phyloP scores from a whole-genome alignment of 805 yeast genomes.

The Torulaspora indica region DNA sequence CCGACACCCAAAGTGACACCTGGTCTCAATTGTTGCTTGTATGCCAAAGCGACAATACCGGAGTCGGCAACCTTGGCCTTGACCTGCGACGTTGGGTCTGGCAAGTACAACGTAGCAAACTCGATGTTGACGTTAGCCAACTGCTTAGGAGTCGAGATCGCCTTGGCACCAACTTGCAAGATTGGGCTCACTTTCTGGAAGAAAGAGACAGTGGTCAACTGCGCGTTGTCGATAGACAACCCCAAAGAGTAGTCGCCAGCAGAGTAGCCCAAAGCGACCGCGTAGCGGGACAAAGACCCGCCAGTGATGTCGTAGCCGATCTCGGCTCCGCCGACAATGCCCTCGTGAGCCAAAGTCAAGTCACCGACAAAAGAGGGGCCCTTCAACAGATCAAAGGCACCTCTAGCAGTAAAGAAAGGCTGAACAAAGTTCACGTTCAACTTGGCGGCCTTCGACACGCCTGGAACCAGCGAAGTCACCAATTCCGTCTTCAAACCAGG shows the following conservation, averaged over 20 bases:
- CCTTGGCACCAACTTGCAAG: slow-evolving; percentile 97
- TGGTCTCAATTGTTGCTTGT: slow-evolving; percentile 91
- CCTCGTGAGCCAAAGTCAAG: slow-evolving; percentile 90
- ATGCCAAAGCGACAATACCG: slow-evolving; percentile 88
- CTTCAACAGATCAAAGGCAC: slow-evolving; percentile 89
- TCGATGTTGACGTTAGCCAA: slow-evolving; percentile 79
- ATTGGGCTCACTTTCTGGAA: slow-evolving; percentile 89
- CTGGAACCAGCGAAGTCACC: slow-evolving; percentile 81
- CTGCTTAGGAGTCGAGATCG: slow-evolving; percentile 83
- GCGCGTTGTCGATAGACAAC: slow-evolving; percentile 73
- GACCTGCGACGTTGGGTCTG: slow-evolving; percentile 83
- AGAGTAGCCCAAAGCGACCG: slow-evolving; percentile 90
- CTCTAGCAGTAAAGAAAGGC: slow-evolving; percentile 89
- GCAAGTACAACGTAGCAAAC: slow-evolving; percentile 89
- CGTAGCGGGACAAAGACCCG: slow-evolving; percentile 90
- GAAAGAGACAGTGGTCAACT: slow-evolving; percentile 90
- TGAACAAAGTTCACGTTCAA: slow-evolving; percentile 87
- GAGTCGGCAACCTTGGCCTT: slow-evolving; percentile 97
- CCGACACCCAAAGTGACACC: slow-evolving; percentile 97
- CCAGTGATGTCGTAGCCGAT: slow-evolving; percentile 91
- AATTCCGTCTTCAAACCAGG: slow-evolving; percentile 94
- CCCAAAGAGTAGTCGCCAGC: slow-evolving; percentile 76
- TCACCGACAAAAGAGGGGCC: slow-evolving; percentile 96
- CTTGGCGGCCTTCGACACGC: slow-evolving; percentile 80
- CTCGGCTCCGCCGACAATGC: slow-evolving; percentile 95